A percentile compares a stretch with the other conserved stretches of the same genome.
phyloP scores from a whole-genome alignment of 2,329 filamentous ascomycete genomes.

The Colletotrichum sp. region DNA sequence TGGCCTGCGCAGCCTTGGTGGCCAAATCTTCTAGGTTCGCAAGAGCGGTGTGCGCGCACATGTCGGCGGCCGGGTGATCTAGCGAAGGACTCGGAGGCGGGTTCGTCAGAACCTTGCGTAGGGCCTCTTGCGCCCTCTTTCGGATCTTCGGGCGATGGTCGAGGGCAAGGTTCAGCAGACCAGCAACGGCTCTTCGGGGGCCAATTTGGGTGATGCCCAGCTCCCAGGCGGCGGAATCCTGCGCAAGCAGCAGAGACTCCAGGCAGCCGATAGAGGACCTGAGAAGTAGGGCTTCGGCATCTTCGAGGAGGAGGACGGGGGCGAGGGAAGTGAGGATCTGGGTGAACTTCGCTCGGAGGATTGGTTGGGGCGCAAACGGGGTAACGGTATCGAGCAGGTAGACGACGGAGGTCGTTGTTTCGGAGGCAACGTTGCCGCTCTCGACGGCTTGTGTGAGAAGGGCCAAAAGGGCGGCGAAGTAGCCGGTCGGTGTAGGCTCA shows the following conservation, averaged over 20 bases:
- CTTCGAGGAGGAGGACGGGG: constrained; percentile 78
- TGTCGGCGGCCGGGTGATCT: constrained; percentile 93
- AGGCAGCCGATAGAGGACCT: constrained; percentile 90
- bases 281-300: constrained; percentile 86
- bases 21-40: constrained; percentile 79
- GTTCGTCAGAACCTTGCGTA: constrained; percentile 81
- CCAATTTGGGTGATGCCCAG: constrained; percentile 82
- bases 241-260: constrained; percentile 87
- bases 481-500: constrained; percentile 83
- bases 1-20: constrained; percentile 62
- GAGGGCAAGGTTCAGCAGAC: constrained; percentile 81
- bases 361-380: constrained; percentile 80
- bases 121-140: constrained; percentile 88
- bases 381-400: constrained; percentile 96
- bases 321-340: constrained; percentile 89
- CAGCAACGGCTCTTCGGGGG: constrained; percentile 85
- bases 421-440: constrained; percentile 75
- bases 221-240: constrained; percentile 89
- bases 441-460: constrained; percentile 80
- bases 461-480: constrained; percentile 93
- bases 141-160: constrained; percentile 92
- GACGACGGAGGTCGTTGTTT: constrained; percentile 83
- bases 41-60: constrained; percentile 92
- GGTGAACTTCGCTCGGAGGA: constrained; percentile 93
- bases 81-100: constrained; percentile 90